These are phyloP conservation scores for Trypanosoma rangeli DNA, from an alignment of 208 protist genomes.

Conservation along the genomic window DNA sequence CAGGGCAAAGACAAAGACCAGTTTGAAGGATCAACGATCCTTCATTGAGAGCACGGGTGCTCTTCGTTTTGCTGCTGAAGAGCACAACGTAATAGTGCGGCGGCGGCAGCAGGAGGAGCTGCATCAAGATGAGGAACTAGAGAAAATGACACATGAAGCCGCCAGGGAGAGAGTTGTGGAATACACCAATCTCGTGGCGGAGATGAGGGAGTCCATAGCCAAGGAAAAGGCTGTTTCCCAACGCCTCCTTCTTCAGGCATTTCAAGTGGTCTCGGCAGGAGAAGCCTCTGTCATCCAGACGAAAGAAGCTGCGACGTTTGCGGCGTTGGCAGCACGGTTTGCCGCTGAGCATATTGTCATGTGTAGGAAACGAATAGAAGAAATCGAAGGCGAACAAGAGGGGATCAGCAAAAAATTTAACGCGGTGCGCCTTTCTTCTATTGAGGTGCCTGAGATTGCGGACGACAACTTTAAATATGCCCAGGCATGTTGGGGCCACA, in stretches of 20 bases:
- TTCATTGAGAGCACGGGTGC: slow-evolving; percentile 44
- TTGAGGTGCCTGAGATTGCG: slow-evolving; percentile 40
- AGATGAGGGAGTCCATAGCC: slow-evolving; percentile 42
- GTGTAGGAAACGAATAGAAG: slow-evolving; percentile 34
- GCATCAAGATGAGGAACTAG: slow-evolving; percentile 26
- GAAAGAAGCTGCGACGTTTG: slow-evolving; percentile 51
- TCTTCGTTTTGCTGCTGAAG: slow-evolving; percentile 44
- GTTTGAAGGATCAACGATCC: slow-evolving; percentile 40
- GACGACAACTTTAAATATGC: slow-evolving; percentile 60
- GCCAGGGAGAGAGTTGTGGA: slow-evolving; percentile 39
- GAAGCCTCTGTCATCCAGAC: slow-evolving; percentile 42
- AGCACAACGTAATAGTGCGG: slow-evolving; percentile 41
- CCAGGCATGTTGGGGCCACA: slow-evolving; percentile 64
- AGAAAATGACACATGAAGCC: slow-evolving; percentile 38
- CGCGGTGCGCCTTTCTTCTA: slow-evolving; percentile 28
- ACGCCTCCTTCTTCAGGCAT: slow-evolving; percentile 33
- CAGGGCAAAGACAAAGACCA: slow-evolving; percentile 30
- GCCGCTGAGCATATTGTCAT: slow-evolving; percentile 35
- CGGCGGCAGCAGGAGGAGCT: slow-evolving; percentile 44
- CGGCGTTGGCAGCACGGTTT: slow-evolving; percentile 36
- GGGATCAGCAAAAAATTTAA: slow-evolving; percentile 54
- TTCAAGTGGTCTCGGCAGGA: slow-evolving; percentile 38
- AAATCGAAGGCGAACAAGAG: slow-evolving; percentile 34
- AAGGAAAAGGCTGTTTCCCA: slow-evolving; percentile 27
- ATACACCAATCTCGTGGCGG: slow-evolving; percentile 33